Evolutionary conservation across 768 basidiomycete species (phyloP), one percentile per base, ranked within the genome.

Genomic region (Suillus clintonianus): DNA sequence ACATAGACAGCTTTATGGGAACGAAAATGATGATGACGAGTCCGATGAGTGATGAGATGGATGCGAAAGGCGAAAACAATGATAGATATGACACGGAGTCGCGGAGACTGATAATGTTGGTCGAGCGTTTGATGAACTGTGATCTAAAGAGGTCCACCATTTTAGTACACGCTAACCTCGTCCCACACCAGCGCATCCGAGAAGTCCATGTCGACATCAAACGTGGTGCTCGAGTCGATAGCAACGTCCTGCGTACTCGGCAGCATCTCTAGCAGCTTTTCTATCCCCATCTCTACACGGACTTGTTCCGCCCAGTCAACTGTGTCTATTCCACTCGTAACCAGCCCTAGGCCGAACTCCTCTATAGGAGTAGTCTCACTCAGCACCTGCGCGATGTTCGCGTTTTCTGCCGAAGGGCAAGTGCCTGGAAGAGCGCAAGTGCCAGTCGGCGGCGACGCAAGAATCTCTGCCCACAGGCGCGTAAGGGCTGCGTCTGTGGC

Each of bases 221-320:
- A n/a, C 36, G 62, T 64, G 42, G 64, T 65, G 67, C 68, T 65
- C 45, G 70, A 65, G 45, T 72, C 76, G 15, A 67, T 47, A 50
- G 65, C 68, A 53, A 67, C 72, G 62, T 75, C 75, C 55, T 74
- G 71, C 41, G 69, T 75, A 64, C 64, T 72, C 50, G 83, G 82
- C 67, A 85, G 72, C 76, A 85, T 77, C 71, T 85, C 85, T 73
- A 89, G 71, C 60, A 89, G 76, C 74, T 79, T 84, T 78, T 87
- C 84, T 80, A 89, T 85, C 74, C 87, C 87, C 68, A 78, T 80
- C 71, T 86, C 85, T 63, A 78, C 78, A 15, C 15, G 65, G 47
- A 68, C 66, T 60, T 67, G 72, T 34, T 76, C 71, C 37, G 37
- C 62, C 76, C 74, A 77, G 54, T 77, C 68, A 62, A 61, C 61